A percentile compares a stretch with the other conserved stretches of the same genome.
Evolutionary conservation across 768 basidiomycete genomes (phyloP).

Genomic region (Trametes meyenii): DNA sequence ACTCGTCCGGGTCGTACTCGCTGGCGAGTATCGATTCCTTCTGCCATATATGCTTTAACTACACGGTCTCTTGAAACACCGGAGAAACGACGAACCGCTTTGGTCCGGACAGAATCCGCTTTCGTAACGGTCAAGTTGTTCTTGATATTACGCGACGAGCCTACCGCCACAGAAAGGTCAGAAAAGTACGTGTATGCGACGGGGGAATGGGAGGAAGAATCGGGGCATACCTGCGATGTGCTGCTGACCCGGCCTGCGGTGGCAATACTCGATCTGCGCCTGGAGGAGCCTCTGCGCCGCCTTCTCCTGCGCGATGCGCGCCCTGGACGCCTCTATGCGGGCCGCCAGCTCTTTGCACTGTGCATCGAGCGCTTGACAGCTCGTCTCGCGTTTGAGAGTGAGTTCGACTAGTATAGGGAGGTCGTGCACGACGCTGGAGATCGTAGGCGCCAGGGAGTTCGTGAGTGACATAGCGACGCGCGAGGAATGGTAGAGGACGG

Average conservation of each 20-base stretch:
- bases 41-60: not conserved
- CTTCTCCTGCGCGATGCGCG: constrained; percentile 19
- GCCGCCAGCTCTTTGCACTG: constrained; percentile 18
- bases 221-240: constrained; percentile 1
- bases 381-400: constrained; percentile 18
- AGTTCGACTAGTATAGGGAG: constrained; percentile 20
- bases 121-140: not conserved
- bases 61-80: not conserved
- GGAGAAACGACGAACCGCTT: constrained; percentile 1
- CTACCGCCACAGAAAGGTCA: not conserved
- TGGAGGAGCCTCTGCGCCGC: constrained; percentile 19
- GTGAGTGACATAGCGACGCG: not conserved
- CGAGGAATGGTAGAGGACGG: not conserved
- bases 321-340: constrained; percentile 15
- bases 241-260: constrained; percentile 1
- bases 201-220: not conserved
- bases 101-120: not conserved
- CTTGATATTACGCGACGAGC: constrained; percentile 1
- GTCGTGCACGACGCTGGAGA: constrained; percentile 10
- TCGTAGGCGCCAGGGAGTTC: constrained; percentile 4
- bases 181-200: not conserved
- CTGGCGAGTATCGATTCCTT: not conserved
- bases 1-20: not conserved
- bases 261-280: constrained; percentile 15
- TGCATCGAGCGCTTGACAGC: constrained; percentile 16